Percentiles rank a stretch among this genome's conserved stretches.
Conservation (phyloP, 2,329 filamentous ascomycete species). For the Hansfordia pulvinata region DNA sequence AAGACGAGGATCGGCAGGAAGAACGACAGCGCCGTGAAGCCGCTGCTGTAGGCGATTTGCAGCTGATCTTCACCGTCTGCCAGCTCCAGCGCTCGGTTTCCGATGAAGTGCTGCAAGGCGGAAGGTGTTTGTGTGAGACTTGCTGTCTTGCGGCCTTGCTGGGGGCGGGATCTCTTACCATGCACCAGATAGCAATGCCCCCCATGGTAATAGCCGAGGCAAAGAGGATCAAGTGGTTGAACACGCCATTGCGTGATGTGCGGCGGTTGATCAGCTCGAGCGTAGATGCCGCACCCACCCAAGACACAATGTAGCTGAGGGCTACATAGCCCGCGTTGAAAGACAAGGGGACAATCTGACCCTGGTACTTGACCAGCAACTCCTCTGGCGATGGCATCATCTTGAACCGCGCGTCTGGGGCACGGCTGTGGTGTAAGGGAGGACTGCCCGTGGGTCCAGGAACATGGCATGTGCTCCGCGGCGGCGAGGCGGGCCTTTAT, state of each 20-base stretch:
- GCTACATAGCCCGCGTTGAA: conserved; percentile 51
- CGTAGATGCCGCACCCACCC: conserved; percentile 65
- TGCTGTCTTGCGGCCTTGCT: too few relatives aligned
- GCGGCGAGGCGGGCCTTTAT: too few relatives aligned
- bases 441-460: too few relatives aligned
- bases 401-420: too few relatives aligned
- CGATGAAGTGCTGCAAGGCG: conserved; percentile 60
- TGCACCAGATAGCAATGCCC: conserved; percentile 61
- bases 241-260: conserved; percentile 52
- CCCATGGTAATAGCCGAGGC: conserved; percentile 59
- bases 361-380: conserved; percentile 26
- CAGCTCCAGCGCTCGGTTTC: conserved; percentile 65
- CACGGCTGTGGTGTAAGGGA: too few relatives aligned
- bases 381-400: conserved; percentile 15
- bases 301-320: conserved; percentile 63
- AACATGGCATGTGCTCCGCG: too few relatives aligned
- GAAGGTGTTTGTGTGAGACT: conserved; percentile 14
- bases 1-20: conserved; percentile 69
- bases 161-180: conserved; percentile 35
- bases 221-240: conserved; percentile 54
- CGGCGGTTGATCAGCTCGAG: conserved; percentile 70
- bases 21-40: conserved; percentile 64
- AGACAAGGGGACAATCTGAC: conserved; percentile 29
- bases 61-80: conserved; percentile 45
- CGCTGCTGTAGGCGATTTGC: conserved; percentile 61